phyloP scores from a whole-genome alignment of 176 grass and related monocot species.

The Zea mays region Zm-B73-REFERENCE-NAM-5.0 NC_050100.1:20722001-20722500 shows the following conservation, averaged over 20 bases:
- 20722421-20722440: constrained; percentile 23
- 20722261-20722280: not conserved
- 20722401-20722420: constrained; percentile 36
- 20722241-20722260: not conserved
- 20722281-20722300: not conserved
- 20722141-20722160: constrained; percentile 7
- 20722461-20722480: not conserved
- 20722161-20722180: not conserved
- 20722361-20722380: not conserved
- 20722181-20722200: constrained; percentile 22
- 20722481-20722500: constrained; percentile 37
- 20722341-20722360: not conserved
- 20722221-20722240: not conserved
- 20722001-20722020: constrained; percentile 24
- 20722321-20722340: not conserved
- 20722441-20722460: constrained; percentile 22
- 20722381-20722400: constrained; percentile 6
- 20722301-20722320: constrained; percentile 16
- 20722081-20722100: not conserved
- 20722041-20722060: constrained; percentile 7
- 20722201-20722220: not conserved
- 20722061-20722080: not conserved
- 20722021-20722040: not conserved
- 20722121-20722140: not conserved
- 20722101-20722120: not conserved